phyloP scores from a whole-genome alignment of 2,329 filamentous ascomycete genomes.

The Sporothrix euskadiensis region DNA sequence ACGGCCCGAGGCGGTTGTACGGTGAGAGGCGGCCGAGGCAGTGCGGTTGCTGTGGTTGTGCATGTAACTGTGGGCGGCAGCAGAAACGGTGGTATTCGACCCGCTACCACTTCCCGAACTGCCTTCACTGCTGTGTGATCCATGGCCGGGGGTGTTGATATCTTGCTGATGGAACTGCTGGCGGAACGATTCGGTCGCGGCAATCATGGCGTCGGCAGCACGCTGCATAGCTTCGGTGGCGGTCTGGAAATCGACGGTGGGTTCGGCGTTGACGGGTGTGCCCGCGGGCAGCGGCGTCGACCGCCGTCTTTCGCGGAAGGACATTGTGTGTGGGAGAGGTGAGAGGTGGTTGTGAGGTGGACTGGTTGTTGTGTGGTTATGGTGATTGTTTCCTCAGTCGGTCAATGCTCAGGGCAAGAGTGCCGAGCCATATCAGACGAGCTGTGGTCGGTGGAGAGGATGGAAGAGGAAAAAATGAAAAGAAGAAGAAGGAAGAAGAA shows the following conservation, averaged over 20 bases:
- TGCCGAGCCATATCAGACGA: constrained; percentile 22
- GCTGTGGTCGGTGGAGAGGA: constrained; percentile 20
- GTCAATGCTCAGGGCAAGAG: neutral
- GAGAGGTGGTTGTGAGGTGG: neutral
- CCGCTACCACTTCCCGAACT: neutral
- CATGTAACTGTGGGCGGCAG: neutral
- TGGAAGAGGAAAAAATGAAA: neutral
- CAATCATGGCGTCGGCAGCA: constrained; percentile 39
- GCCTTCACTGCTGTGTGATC: neutral
- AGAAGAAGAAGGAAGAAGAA: constrained; percentile 19
- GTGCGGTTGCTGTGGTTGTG: neutral
- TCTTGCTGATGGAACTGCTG: constrained; percentile 33
- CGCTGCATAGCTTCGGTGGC: constrained; percentile 39
- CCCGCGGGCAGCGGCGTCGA: constrained; percentile 28
- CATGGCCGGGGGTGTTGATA: neutral
- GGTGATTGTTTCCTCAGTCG: neutral
- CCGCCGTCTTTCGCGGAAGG: constrained; percentile 25
- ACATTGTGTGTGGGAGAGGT: constrained; percentile 19
- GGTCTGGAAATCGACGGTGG: constrained; percentile 33
- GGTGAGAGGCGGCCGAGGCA: neutral
- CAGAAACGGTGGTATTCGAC: neutral
- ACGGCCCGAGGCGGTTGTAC: neutral
- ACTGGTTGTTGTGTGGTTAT: neutral
- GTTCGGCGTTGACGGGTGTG: constrained; percentile 21
- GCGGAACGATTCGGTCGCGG: constrained; percentile 38